Base-by-base conservation (phyloP, 2,329 filamentous ascomycete genomes). In the Blastomyces emzantsi region DNA sequence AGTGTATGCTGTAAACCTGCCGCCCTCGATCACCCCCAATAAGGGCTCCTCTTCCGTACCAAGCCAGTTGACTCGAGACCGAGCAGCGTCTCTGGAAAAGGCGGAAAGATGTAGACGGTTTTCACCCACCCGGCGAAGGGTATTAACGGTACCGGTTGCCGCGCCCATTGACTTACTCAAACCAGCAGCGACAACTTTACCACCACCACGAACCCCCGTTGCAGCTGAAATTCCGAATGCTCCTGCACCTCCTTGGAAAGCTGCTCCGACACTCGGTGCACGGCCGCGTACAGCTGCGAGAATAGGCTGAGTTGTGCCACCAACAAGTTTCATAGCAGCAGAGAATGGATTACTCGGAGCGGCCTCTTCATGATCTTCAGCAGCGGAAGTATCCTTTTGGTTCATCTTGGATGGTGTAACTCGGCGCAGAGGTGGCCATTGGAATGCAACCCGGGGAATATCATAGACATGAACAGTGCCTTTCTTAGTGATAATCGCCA, bases 401-500 rank as follows among this genome's bases (percentile, higher is more conserved):
- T 41, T 58, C 71, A 70, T 61, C 75, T 78, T 65, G 74, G 76
- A 64, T 81, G 79, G 62, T 82, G 80, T 49, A 25, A 72, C 72
- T 58, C 77, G 76, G 28, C 78, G 77, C 65, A 78, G 87, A 30
- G 92, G 90, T 51, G 92, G 92, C 92, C 92, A 96, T 68, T 89
- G 86, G 69, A 92, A 93, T 4, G 90, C 90, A 66, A 86, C 89
- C 56, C 85, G 82, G 9, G 92, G 91, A 75, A 97, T 85, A 68
- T 96, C 90, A 67, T 96, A 87, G 54, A 97, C 84, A 76, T 99
- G 94, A 13, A 97, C 87, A 9, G 94, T 99, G n/a, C 93, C 92
- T 69, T 92, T 90, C 71, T 96, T 91, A 0, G 94, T 97, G 33
- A 97, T 86, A 77, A 99, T 87, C 1, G 92, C 93, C 49, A 95